These are phyloP conservation scores for Cladosporium sp. DNA, from an alignment of 2,329 filamentous ascomycete species.

Conservation along the genomic window DNA sequence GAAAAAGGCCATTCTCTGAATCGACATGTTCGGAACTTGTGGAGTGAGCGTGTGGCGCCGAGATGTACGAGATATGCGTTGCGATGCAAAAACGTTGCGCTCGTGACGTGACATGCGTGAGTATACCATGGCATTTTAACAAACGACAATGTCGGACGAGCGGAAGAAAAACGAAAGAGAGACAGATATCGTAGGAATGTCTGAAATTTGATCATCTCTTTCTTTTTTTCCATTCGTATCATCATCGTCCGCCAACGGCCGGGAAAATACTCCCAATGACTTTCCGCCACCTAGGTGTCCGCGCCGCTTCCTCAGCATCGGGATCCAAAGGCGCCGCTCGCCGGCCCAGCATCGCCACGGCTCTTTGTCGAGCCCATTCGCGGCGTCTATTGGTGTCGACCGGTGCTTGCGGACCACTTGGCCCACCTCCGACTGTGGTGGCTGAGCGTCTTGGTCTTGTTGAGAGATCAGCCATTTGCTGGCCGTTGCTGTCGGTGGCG, in stretches of 20 bases:
- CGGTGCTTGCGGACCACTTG: constrained; percentile 16
- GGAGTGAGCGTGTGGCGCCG: too few relatives aligned
- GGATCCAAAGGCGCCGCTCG: constrained; percentile 23
- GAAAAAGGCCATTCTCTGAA: too few relatives aligned
- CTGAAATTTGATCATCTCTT: too few relatives aligned
- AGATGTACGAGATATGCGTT: too few relatives aligned
- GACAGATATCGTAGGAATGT: too few relatives aligned
- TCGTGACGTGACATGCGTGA: too few relatives aligned
- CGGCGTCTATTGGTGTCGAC: constrained; percentile 26
- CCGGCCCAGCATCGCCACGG: constrained; percentile 38
- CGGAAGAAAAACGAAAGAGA: too few relatives aligned
- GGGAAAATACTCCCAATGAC: constrained; percentile 27
- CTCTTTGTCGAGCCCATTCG: constrained; percentile 44
- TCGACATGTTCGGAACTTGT: too few relatives aligned
- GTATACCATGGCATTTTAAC: too few relatives aligned
- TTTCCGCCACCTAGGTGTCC: constrained; percentile 27
- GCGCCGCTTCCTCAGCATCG: constrained; percentile 25
- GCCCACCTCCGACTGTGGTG: constrained; percentile 12
- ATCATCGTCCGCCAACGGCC: constrained; percentile 12
- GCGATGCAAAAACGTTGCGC: too few relatives aligned
- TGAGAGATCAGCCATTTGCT: constrained; percentile 19
- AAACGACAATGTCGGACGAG: too few relatives aligned
- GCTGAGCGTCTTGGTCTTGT: constrained; percentile 7
- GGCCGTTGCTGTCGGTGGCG: constrained; percentile 5
- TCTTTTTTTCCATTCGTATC: too few relatives aligned